Evolutionary conservation across 2,329 filamentous ascomycete genomes (phyloP).

Genomic region (Thelonectria rubi): DNA sequence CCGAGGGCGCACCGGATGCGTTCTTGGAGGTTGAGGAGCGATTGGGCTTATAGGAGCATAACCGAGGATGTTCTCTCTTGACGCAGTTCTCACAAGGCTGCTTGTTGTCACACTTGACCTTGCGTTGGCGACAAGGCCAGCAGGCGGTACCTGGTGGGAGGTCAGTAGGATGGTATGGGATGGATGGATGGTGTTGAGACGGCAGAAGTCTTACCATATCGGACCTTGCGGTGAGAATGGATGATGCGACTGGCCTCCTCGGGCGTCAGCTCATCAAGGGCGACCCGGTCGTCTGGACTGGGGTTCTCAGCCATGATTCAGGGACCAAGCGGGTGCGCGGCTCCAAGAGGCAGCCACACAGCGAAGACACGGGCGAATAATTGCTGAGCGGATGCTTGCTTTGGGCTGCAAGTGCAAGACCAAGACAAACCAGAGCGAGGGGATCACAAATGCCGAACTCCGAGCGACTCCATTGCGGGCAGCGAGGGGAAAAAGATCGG

Average conservation of each 20-base stretch:
- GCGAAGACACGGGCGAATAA: conserved; percentile 37
- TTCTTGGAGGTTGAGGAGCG: conserved; percentile 52
- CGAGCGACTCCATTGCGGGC: conserved; percentile 43
- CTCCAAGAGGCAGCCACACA: conserved; percentile 33
- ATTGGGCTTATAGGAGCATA: conserved; percentile 75
- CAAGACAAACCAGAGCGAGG: conserved; percentile 30
- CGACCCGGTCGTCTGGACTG: conserved; percentile 55
- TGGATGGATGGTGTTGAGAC: conserved; percentile 15
- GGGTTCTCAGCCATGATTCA: conserved; percentile 56
- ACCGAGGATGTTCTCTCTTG: conserved; percentile 70
- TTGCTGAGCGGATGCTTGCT: conserved; percentile 30
- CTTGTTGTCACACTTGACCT: conserved; percentile 76
- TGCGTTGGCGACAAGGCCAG: conserved; percentile 73
- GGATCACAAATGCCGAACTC: conserved; percentile 49
- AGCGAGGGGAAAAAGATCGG: conserved; percentile 38
- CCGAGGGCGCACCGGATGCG: conserved; percentile 37
- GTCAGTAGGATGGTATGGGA: conserved; percentile 6
- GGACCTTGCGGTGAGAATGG: conserved; percentile 73
- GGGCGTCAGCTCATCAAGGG: conserved; percentile 66
- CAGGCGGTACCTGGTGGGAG: conserved; percentile 64
- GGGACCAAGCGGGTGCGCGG: conserved; percentile 33
- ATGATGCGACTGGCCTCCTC: conserved; percentile 75
- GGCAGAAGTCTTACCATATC: conserved; percentile 64
- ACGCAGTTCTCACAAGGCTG: conserved; percentile 74
- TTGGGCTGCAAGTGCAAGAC: conserved; percentile 37